Evolutionary conservation across 352 stramenopile genomes (phyloP), one percentile per base, ranked within the genome.

Genomic region (Pythium volutum): DNA sequence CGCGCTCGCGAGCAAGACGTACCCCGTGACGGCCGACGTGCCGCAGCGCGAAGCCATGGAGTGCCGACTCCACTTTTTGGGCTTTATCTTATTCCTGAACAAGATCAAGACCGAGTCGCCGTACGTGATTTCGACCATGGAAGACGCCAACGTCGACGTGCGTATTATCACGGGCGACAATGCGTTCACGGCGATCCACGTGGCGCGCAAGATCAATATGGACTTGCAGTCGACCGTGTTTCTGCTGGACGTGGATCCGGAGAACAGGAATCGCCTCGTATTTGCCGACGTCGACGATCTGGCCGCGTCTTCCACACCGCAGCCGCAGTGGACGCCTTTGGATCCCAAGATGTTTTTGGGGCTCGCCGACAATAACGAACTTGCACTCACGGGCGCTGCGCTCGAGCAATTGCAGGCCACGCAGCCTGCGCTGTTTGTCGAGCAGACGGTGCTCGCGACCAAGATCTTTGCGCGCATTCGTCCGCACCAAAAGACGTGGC

Each of bases 141-240:
- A 89, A 16, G 75, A 84, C 49, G 88, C 84, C 27, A 73, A 81
- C 6, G 73, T 98, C 18, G 73, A 88, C 49, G 81, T 90, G 38
- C 81, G 78, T 16, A 97, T 98, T 48, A 87, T 97, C 46, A 97
- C 92, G 4, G 89, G 89, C 15, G 88, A 97, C 65, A 93, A 92
- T 50, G 84, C 82, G 31, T 75, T 93, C 47, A 92, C 80, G 3
- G 81, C 79, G 2, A 76, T 91, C 45, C 80, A 93, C 56, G 81
- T 93, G 0, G 69, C 80, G 8, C 76, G 81, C 12, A 81, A 88
- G 62, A 69, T 90, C 59, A 88, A 87, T 60, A 86, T 93, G 79
- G 75, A 87, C 25, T 70, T 93, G 27, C 55, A 87, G 43, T 41
- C 75, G 9, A 79, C 64, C 0, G 73, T 89, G 29, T 38, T 87